Percentiles rank a stretch among this genome's conserved stretches.
Evolutionary conservation across 768 basidiomycete genomes (phyloP).

Genomic region (Suillus ampliporus): DNA sequence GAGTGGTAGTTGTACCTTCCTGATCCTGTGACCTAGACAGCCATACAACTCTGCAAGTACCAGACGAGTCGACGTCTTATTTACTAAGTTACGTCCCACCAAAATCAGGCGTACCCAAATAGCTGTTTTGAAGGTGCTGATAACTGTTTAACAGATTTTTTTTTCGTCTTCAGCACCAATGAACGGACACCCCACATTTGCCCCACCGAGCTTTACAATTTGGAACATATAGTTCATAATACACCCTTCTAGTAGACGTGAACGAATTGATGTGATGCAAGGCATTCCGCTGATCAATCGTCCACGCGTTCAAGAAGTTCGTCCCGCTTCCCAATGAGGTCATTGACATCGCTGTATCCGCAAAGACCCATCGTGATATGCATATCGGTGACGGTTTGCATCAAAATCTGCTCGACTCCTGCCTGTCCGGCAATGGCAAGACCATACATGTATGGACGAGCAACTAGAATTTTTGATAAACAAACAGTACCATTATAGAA

Average conservation of each 20-base stretch:
- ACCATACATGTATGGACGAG: slow-evolving; percentile 78
- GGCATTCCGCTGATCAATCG: neutral
- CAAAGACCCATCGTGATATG: slow-evolving; percentile 66
- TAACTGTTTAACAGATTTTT: too few species aligned
- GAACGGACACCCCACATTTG: too few species aligned
- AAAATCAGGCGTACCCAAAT: too few species aligned
- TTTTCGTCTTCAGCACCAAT: too few species aligned
- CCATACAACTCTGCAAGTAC: too few species aligned
- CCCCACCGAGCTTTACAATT: too few species aligned
- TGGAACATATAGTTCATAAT: neutral
- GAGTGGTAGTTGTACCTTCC: too few species aligned
- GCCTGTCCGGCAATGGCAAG: slow-evolving; percentile 70
- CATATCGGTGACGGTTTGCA: slow-evolving; percentile 69
- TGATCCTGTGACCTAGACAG: too few species aligned
- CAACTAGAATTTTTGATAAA: slow-evolving; percentile 49
- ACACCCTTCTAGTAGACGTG: neutral
- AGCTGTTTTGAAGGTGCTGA: too few species aligned
- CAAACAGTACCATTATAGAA: neutral
- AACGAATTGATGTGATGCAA: neutral
- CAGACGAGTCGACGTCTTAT: too few species aligned
- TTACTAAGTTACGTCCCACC: too few species aligned
- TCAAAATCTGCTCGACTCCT: slow-evolving; percentile 78
- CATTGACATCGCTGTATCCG: slow-evolving; percentile 62
- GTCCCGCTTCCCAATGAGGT: slow-evolving; percentile 61
- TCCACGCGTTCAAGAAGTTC: slow-evolving; percentile 26